A percentile compares a stretch with the other conserved stretches of the same genome.
Conservation (phyloP, 2,329 filamentous ascomycete species). For the Herpomyces periplanetae region DNA sequence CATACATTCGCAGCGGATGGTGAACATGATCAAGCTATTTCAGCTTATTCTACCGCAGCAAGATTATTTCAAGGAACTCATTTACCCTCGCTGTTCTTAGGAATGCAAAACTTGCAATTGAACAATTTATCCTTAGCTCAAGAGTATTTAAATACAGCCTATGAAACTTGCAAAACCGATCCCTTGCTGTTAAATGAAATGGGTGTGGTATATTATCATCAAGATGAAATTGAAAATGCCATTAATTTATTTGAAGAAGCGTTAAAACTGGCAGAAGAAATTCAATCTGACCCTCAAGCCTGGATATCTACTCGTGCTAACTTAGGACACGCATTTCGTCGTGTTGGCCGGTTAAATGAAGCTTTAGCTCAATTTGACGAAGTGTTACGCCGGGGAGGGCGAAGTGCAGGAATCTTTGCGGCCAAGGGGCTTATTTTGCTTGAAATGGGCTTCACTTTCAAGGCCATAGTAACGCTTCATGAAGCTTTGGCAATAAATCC, state of each 20-base stretch:
- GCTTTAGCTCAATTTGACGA: slow-evolving; percentile 51
- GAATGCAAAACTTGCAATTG: slow-evolving; percentile 88
- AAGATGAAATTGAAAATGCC: slow-evolving; percentile 34
- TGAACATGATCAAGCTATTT: slow-evolving; percentile 90
- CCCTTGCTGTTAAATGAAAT: slow-evolving; percentile 78
- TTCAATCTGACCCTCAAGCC: slow-evolving; percentile 39
- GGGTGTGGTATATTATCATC: slow-evolving; percentile 79
- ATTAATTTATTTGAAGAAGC: slow-evolving; percentile 37
- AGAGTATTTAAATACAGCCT: slow-evolving; percentile 71
- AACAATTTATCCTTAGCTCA: slow-evolving; percentile 79
- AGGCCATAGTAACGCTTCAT: slow-evolving; percentile 45
- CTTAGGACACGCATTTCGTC: slow-evolving; percentile 48
- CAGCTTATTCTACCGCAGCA: slow-evolving; percentile 78
- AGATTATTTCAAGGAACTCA: slow-evolving; percentile 87
- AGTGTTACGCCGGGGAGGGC: slow-evolving; percentile 35
- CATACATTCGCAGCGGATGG: slow-evolving; percentile 93
- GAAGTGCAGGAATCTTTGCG: slow-evolving; percentile 35
- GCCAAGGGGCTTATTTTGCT: slow-evolving; percentile 52
- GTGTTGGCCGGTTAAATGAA: slow-evolving; percentile 23
- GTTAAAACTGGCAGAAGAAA: slow-evolving; percentile 33
- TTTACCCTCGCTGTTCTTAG: slow-evolving; percentile 67
- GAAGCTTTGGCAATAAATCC: slow-evolving; percentile 41
- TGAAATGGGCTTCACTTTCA: slow-evolving; percentile 28
- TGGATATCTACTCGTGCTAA: slow-evolving; percentile 60
- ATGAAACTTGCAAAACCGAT: slow-evolving; percentile 40